Base-by-base conservation (phyloP, 805 yeast species). In the Ogataea glucozyma region DNA sequence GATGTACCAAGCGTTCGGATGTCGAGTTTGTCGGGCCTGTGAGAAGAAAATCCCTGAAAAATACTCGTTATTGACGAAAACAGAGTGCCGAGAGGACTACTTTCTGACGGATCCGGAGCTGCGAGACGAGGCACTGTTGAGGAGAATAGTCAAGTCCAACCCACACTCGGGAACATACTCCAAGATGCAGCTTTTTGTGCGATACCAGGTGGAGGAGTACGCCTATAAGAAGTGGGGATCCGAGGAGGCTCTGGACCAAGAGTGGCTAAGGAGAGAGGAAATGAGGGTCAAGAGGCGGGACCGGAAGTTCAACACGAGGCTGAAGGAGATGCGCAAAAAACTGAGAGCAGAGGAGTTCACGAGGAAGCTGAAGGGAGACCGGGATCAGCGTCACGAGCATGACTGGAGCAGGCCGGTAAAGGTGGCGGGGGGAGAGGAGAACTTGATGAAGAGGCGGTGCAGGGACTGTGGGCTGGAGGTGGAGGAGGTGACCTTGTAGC, bases 191-290 rank as follows among this genome's bases (percentile, higher is more conserved):
- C 71, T 93, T 43, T 93, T 82, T 66, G 65, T 93, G 33, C 70
- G 99, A 46, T 85, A 81, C 57, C 98, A 93, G 57, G 88, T 93
- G n/a, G 99, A 93, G 62, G 88, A 84, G 56, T 87, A 75, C 65
- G 95, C 98, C 0, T 87, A 83, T 68, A 83, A 85, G 58, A 91
- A 93, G 65, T 93, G 99, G 99, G 95, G 93, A 1, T 84, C 95
- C 1, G 76, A 83, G 8, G 96, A 88, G 42, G 88, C 85, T 0
- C 65, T 93, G 29, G 99, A 93, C 62, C 75, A 75, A n/a, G 99
- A 93, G 62, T 93, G 95, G 87, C 85, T 87, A 51, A 65, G 88
- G 39, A 68, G 99, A 23, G 96, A 88, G 62, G 78, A 74, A 37
- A 73, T 77, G 57, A 80, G 87, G 48, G 71, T 87, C 14, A 76